Conservation (phyloP, 306 rosid species). For the Pterocarpus santalinus region DNA sequence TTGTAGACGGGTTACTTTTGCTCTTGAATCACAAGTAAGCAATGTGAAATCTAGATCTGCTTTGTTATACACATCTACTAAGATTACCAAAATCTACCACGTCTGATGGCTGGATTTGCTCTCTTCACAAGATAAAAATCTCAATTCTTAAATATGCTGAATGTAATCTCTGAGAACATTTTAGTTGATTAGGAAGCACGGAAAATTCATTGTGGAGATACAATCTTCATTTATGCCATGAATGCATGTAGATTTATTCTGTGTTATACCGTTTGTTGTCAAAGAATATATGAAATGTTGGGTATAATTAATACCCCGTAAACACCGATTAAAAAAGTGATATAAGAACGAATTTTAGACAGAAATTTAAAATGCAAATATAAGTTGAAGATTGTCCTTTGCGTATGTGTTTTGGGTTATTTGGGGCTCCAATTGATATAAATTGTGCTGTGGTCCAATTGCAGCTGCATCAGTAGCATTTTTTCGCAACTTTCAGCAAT, state of each 20-base stretch:
- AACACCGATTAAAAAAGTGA: too few relatives aligned
- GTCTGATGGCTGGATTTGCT: too few relatives aligned
- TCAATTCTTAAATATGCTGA: conserved; percentile 6
- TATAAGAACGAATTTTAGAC: background rate
- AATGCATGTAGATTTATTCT: background rate
- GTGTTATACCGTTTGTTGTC: too few relatives aligned
- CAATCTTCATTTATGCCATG: conserved; percentile 46
- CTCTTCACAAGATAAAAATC: too few relatives aligned
- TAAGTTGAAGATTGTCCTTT: background rate
- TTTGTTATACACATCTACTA: too few relatives aligned
- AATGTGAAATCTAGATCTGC: too few relatives aligned
- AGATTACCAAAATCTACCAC: too few relatives aligned
- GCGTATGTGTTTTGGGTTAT: background rate
- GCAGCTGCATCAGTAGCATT: too few relatives aligned
- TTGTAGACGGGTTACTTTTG: too few relatives aligned
- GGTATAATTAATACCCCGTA: too few relatives aligned
- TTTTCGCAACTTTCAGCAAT: too few relatives aligned
- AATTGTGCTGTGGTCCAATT: background rate
- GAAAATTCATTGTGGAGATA: conserved; percentile 45
- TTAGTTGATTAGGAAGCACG: conserved; percentile 35
- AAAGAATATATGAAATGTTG: background rate
- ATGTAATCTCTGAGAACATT: conserved; percentile 53
- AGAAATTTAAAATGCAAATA: background rate
- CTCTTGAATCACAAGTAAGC: too few relatives aligned
- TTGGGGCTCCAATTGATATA: background rate